Percentiles rank a stretch among this genome's conserved stretches.
phyloP scores from a whole-genome alignment of 1,284 basidiomycete genomes.

The Phellopilus nigrolimitatus region DNA sequence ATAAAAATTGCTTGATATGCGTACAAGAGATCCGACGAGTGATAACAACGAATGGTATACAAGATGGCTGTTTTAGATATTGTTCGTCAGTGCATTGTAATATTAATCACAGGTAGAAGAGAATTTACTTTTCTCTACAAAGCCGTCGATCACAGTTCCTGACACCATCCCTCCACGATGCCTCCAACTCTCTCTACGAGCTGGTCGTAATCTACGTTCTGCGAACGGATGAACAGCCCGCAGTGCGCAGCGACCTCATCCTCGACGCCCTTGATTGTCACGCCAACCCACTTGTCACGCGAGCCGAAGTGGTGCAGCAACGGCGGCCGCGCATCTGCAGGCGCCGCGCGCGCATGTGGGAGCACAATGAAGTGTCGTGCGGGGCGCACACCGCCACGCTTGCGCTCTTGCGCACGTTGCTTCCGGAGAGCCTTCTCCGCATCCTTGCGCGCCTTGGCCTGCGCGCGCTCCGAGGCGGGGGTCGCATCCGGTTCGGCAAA shows the following conservation, averaged over 20 bases:
- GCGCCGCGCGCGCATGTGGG: slow-evolving; percentile 26
- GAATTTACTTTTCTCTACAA: no score
- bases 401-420: slow-evolving; percentile 27
- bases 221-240: slow-evolving; percentile 46
- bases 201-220: slow-evolving; percentile 46
- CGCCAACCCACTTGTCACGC: slow-evolving; percentile 43
- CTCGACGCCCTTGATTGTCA: slow-evolving; percentile 41
- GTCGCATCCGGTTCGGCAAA: slow-evolving; percentile 16
- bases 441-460: slow-evolving; percentile 24
- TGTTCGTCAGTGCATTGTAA: no score
- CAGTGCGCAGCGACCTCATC: slow-evolving; percentile 53
- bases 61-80: no score
- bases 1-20: no score
- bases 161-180: slow-evolving; percentile 40
- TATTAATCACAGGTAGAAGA: no score
- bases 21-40: no score
- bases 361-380: slow-evolving; percentile 46
- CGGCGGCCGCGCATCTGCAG: slow-evolving; percentile 28
- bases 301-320: slow-evolving; percentile 43
- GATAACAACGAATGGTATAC: no score
- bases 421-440: slow-evolving; percentile 28
- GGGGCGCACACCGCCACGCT: slow-evolving; percentile 20
- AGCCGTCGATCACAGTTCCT: neutral
- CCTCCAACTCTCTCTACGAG: slow-evolving; percentile 42
- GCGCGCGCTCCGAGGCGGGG: slow-evolving; percentile 4